Base-by-base conservation (phyloP, 495 filamentous ascomycete species). In the Neurospora tetrasperma region DNA sequence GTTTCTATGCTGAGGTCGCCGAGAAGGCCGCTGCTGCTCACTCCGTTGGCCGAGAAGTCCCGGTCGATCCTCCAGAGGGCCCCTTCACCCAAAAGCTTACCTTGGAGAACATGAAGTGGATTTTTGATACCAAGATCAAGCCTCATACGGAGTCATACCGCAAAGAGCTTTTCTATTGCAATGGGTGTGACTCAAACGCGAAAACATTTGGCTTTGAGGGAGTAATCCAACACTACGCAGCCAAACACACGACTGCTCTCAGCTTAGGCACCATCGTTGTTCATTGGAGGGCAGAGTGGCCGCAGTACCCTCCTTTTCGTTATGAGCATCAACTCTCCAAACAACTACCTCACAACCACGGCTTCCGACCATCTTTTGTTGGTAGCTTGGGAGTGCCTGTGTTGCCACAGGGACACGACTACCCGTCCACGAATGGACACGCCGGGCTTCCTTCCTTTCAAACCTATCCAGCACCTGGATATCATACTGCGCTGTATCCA, bases 71-170 rank as follows among this genome's bases (percentile, higher is more conserved):
- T 38, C 83, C 84, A 9, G 83, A 88, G 74, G 87, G 85, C 3
- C 84, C 88, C 0, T 87, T 83, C 39, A 87, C 83, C 3, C 83
- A 84, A 74, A 89, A 85, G 75, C 79, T 94, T 66, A 90, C 90
- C 2, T 83, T 95, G 73, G 92, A 94, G 76, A 93, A 93, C 78
- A 93, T 95, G 92, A 94, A 92, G 79, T 94, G 89, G 88, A 82
- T 94, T 40, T 93, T 90, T 74, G 91, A 94, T 73, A 89, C 84
- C 72, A 93, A 93, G 79, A 85, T 95, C 76, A 90, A 89, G 75
- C 88, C 88, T 7, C 76, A 86, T 39, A 92, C 90, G 0, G 89
- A 91, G 72, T 73, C 80, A 18, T 85, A 85, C 73, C 80, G 84
- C 71, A 91, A 89, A 75, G 91, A 94, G 73, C 79, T 93, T 14